These are phyloP conservation scores for Elongisporangium senticosum DNA, from an alignment of 352 stramenopile species.

Conservation along the genomic window DNA sequence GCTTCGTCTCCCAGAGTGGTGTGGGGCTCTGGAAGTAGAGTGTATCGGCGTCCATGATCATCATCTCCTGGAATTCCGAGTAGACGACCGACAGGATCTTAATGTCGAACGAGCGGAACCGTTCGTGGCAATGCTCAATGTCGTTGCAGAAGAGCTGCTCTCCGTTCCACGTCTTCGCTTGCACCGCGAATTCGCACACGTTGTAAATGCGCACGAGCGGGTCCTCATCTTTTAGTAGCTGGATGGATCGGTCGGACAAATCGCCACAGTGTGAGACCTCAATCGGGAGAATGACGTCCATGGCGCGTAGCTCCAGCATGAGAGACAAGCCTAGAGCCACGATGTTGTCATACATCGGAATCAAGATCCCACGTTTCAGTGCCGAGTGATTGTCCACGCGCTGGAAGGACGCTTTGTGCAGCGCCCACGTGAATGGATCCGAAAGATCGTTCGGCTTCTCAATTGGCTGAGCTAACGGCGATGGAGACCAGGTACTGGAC, in stretches of 20 bases:
- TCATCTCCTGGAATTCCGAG: slow-evolving; percentile 63
- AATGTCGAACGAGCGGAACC: slow-evolving; percentile 54
- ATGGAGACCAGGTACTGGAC: no score
- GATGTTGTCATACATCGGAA: slow-evolving; percentile 23
- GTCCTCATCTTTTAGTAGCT: slow-evolving; percentile 20
- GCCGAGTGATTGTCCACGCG: no score
- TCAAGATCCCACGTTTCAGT: slow-evolving; percentile 17
- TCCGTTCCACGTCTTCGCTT: slow-evolving; percentile 5
- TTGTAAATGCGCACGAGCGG: slow-evolving; percentile 53
- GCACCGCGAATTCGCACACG: slow-evolving; percentile 39
- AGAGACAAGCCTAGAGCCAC: slow-evolving; percentile 24
- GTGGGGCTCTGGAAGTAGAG: slow-evolving; percentile 57
- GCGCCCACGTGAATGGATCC: no score
- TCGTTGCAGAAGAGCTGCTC: slow-evolving; percentile 43
- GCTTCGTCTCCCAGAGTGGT: slow-evolving; percentile 44
- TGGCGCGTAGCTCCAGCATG: slow-evolving; percentile 23
- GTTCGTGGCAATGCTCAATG: slow-evolving; percentile 31
- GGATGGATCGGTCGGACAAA: slow-evolving; percentile 20
- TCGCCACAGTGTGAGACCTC: slow-evolving; percentile 35
- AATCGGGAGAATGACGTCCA: slow-evolving; percentile 23
- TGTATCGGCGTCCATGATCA: slow-evolving; percentile 71
- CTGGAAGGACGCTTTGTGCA: no score
- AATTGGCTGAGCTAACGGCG: no score
- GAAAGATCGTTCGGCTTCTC: no score
- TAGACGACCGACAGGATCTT: slow-evolving; percentile 60